Base-by-base conservation (phyloP, 2,329 filamentous ascomycete species). In the Penicillium sp. region DNA sequence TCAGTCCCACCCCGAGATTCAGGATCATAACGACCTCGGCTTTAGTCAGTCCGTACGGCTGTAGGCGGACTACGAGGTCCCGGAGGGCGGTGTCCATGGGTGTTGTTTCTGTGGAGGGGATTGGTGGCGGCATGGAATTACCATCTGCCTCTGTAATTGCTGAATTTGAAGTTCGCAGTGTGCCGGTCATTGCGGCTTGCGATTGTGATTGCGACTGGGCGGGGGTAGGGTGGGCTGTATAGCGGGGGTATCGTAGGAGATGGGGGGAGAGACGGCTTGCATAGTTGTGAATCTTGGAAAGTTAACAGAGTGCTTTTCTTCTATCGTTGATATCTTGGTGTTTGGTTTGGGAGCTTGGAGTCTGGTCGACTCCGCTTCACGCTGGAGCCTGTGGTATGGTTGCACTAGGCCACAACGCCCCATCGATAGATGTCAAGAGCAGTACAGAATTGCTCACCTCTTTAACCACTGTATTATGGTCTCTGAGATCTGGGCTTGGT, bases 11-110 rank as follows among this genome's bases (percentile, higher is more conserved):
- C 0, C 77, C 76, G 26, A 79, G 61, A 56, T 80, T 79, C 19
- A 79, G 61, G 48, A 79, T 72, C 69, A 75, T 78, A 17, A 78
- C 59, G 10, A 77, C 73, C 62, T 80, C 77, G 0, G 73, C 75
- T 61, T 80, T 79, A 28, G 77, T 78, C 17, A 79, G 64, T 16
- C 69, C 70, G 46, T 72, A 78, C 0, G 74, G 73, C 41, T 71
- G 67, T 6, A 79, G 58, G 14, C 65, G 65, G 1, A 61, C 61
- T 25, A 78, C 67, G 4, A 78, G 62, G 9, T 68, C 62, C 9
- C 70, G 69, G 16, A 78, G 62, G 1, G 75, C 75, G 5, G 59
- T 56, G 44, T 77, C 75, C 36, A 77, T 67, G 0, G 71, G 68
- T 16, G 73, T 75, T 11, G 53, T 54, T 17, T 65, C 61, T 11